These are phyloP conservation scores for Epichloe sylvatica DNA, from an alignment of 2,329 filamentous ascomycete species.

Conservation along the genomic window DNA sequence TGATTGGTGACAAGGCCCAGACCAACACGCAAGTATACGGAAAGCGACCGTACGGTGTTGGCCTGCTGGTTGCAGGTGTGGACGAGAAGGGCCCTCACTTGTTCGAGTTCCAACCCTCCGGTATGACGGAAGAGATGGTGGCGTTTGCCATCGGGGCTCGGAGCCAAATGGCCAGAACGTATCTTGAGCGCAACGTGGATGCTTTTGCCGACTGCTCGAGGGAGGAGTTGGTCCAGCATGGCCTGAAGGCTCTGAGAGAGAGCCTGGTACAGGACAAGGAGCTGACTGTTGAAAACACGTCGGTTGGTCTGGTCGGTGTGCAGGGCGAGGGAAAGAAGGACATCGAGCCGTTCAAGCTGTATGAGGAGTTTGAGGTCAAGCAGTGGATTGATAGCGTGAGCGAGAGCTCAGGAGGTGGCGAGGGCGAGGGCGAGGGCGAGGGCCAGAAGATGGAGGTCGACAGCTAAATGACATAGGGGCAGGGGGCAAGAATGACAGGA, in stretches of 20 bases:
- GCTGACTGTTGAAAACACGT: conserved; percentile 93
- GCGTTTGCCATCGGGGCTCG: conserved; percentile 92
- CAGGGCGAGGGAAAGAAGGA: conserved; percentile 35
- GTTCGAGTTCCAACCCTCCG: conserved; percentile 94
- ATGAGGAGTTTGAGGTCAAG: conserved; percentile 76
- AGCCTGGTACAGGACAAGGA: conserved; percentile 94
- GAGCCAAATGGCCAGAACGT: conserved; percentile 95
- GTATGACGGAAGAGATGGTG: conserved; percentile 93
- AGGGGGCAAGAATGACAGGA: background rate
- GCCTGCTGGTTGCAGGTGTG: conserved; percentile 80
- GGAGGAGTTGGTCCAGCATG: conserved; percentile 84
- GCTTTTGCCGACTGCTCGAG: conserved; percentile 60
- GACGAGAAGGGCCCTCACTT: conserved; percentile 90
- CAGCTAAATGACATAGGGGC: conserved; percentile 13
- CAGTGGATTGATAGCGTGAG: conserved; percentile 69
- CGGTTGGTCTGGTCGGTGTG: conserved; percentile 67
- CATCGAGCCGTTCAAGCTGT: conserved; percentile 75
- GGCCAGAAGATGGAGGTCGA: conserved; percentile 21
- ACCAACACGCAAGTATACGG: conserved; percentile 97
- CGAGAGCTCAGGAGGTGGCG: conserved; percentile 31
- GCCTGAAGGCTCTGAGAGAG: conserved; percentile 83
- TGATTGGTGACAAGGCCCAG: conserved; percentile 94
- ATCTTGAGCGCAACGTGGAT: conserved; percentile 84
- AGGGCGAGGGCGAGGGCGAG: conserved; percentile 18
- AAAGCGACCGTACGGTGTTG: conserved; percentile 90